Evolutionary conservation across 495 filamentous ascomycete genomes (phyloP), one percentile per base, ranked within the genome.

Genomic region (Sporormia fimetaria): DNA sequence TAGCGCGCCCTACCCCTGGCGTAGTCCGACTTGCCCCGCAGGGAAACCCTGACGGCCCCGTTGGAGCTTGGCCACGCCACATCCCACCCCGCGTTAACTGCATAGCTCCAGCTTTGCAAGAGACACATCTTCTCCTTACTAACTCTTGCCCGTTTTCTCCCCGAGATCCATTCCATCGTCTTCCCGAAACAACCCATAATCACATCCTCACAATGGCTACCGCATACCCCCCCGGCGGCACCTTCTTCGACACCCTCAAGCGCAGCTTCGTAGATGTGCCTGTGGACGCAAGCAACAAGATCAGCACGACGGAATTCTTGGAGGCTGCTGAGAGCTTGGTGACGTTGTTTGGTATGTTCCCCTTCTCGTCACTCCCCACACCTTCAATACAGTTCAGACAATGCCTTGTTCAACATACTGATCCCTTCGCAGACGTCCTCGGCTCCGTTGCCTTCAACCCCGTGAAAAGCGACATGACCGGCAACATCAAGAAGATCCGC

Each of bases 401-500:
- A 4, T 6, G 11, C 9, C 16, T 12, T n/a, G 8, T 24, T 2
- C 17, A 1, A 25, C n/a, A 14, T 39, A 34, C 44, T 27, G 20
- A 6, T 33, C 11, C 21, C 25, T 32, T 12, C 25, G 28, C 47
- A 93, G 88, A 94, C 58, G 62, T 82, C 23, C 72, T 96, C 21
- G 86, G 84, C 31, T 81, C 78, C 24, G 66, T 75, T 10, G 85
- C 87, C 42, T 94, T 96, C 66, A 71, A 63, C 4, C 76, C 79
- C 18, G 88, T 98, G 43, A 94, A 95, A 70, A 80, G 63, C 45
- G 90, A 98, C 62, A 79, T 98, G 69, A 51, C 74, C 6, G 84
- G 84, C 56, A 98, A 98, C 59, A 75, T 98, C 61, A 84, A 86
- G 88, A 98, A 98, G 87, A 71, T 96, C 58, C 76, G 83, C 44